Evolutionary conservation across 1,284 basidiomycete species (phyloP).

Genomic region (Tilletia walkeri): DNA sequence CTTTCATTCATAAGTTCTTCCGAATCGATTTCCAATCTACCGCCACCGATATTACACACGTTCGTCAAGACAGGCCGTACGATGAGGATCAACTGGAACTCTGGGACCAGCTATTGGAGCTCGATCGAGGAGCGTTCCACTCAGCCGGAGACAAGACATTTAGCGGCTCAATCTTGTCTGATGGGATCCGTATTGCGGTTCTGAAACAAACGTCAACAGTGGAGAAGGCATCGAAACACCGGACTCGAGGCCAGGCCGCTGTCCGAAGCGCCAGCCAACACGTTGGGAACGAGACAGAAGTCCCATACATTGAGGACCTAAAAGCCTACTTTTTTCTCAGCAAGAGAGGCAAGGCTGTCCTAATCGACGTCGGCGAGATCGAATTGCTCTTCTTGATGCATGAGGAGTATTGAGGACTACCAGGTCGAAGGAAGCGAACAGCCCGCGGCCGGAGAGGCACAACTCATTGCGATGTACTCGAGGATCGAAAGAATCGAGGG

Average conservation of each 20-base stretch:
- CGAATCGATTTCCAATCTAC: too few relatives aligned
- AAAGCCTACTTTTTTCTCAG: not conserved
- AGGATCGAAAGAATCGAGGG: slow-evolving; percentile 1
- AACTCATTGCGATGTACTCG: not conserved
- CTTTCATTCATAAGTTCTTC: too few relatives aligned
- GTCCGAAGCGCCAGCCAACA: not conserved
- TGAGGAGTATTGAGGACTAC: not conserved
- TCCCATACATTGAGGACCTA: not conserved
- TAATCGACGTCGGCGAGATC: not conserved
- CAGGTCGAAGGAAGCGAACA: not conserved
- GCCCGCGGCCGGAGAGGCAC: not conserved
- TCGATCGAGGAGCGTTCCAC: too few relatives aligned
- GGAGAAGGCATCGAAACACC: not conserved
- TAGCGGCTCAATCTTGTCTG: not conserved
- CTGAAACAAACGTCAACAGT: not conserved
- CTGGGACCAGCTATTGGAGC: too few relatives aligned
- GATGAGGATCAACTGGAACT: too few relatives aligned
- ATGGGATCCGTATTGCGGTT: not conserved
- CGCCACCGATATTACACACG: too few relatives aligned
- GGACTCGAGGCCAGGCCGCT: not conserved
- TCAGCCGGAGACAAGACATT: too few relatives aligned
- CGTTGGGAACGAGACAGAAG: not conserved
- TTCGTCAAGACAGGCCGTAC: too few relatives aligned
- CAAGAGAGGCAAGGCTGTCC: not conserved
- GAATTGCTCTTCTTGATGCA: not conserved